Base-by-base conservation (phyloP, 306 rosid species). In the Alnus glutinosa region DNA sequence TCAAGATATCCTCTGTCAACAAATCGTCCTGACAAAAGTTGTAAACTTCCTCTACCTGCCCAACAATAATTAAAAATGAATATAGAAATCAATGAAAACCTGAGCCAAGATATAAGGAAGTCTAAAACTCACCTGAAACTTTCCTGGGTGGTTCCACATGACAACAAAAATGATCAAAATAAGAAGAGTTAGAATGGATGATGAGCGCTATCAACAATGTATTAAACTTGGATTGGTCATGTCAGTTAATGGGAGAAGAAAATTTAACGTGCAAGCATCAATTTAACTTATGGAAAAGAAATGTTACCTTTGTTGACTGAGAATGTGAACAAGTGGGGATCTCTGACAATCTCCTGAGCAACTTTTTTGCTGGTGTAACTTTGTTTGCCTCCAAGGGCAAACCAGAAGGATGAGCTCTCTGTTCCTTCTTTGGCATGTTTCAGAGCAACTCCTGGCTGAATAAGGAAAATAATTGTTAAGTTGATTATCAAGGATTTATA, bases 341-440 rank as follows among this genome's bases (percentile, higher is more conserved):
- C 99, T 86, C 93, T 85, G 84, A 85, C 87, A 73, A 83, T 67
- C 69, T 96, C 99, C 63, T 79, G 85, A 52, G 89, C 54, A 78
- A 71, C 84, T 73, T 90, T 96, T 87, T 91, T 93, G 80, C 91
- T 85, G 78, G 82, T 89, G 87, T 88, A 87, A 79, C 83, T 87
- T 88, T 96, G 96, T 87, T 96, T 96, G 71, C 99, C 99, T 75
- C 99, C 99, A 75, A 93, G 90, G 37, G 97, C 87, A 87, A 73
- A 90, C 99, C 99, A 96, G 92, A 96, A 96, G 71, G 94, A 62
- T 76, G 99, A 93, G 90, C 91, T 96, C 89, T 96, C 99, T 79
- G 98, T 96, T 81, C 98, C 98, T 87, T 96, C 99, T 87, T 96
- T 96, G 13, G 98, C 92, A 85, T 89, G 94, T 88, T 96, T 96